Percentiles rank a stretch among this genome's conserved stretches.
phyloP scores from a whole-genome alignment of 1,284 basidiomycete genomes.

The Malassezia vespertilionis region DNA sequence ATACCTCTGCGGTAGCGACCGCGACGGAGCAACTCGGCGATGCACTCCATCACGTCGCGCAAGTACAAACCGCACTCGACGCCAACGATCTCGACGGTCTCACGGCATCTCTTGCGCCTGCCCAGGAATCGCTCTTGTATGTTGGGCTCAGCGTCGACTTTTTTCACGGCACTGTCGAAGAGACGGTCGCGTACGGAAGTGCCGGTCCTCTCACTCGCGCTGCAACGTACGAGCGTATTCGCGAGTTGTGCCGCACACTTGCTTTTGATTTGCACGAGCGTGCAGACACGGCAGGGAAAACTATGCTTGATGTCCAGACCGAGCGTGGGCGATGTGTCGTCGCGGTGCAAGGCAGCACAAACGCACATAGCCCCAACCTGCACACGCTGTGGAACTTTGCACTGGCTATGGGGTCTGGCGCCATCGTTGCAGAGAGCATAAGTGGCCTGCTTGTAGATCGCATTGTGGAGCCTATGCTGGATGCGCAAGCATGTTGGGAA shows the following conservation, averaged over 20 bases:
- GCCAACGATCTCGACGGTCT: not conserved
- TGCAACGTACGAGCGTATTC: too few species aligned
- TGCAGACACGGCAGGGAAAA: too few species aligned
- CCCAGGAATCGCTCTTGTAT: not conserved
- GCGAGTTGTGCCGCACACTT: too few species aligned
- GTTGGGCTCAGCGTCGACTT: not conserved
- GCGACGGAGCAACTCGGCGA: not conserved
- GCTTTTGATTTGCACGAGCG: too few species aligned
- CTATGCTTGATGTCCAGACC: too few species aligned
- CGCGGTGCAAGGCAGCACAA: not conserved
- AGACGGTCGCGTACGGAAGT: too few species aligned
- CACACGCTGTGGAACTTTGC: not conserved
- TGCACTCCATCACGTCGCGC: not conserved
- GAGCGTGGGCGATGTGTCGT: too few species aligned
- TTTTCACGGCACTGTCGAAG: too few species aligned
- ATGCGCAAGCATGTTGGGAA: not conserved
- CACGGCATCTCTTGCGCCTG: not conserved
- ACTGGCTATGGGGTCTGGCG: not conserved
- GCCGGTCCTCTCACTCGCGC: too few species aligned
- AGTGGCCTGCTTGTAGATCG: not conserved
- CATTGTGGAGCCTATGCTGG: not conserved
- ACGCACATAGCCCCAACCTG: not conserved
- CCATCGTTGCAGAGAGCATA: not conserved
- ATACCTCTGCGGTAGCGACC: not conserved
- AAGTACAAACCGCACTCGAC: not conserved